Base-by-base conservation (phyloP, 192 early-diverging fungal species). In the Lunasporangiospora selenospora region DNA sequence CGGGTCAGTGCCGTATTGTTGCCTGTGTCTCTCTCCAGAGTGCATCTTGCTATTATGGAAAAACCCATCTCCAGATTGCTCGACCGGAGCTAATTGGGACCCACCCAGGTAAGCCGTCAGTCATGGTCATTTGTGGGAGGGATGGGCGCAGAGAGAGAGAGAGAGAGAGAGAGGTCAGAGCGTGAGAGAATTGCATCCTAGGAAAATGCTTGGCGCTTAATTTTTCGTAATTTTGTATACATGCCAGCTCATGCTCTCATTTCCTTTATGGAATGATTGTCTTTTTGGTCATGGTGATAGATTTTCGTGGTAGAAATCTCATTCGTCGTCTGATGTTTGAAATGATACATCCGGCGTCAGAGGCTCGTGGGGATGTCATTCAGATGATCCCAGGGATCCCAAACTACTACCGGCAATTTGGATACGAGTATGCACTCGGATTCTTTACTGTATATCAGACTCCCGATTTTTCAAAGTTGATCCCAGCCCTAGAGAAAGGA, bases 351-450 rank as follows among this genome's bases (percentile, higher is more conserved):
- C 67, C 67, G 12, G 59, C 55, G n/a, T 62, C 59, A 3, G 67
- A 71, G 0, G 59, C 67, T 11, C 46, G 53, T 40, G 67, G 67
- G 0, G 59, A 71, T 37, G 59, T 52, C 47, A 36, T 71, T n/a
- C 67, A 71, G 40, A 40, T 71, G 24, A 71, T 71, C 18, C 40
- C 47, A 18, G 67, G 67, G 6, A 59, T 71, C 29, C 31, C n/a
- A 0, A 21, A 71, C 40, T 71, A 51, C 39, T 71, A 71, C 40
- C 67, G 59, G 65, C 60, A 63, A 52, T 73, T 73, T 21, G 69
- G 69, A 19, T 73, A 73, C 32, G 69, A 63, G 26, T 73, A 73
- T 13, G 34, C 47, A 3, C 21, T 73, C 0, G n/a, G n/a, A n/a
- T 11, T 13, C 0, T 4, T 47, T 12, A 26, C 45, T 15, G 7